Conservation (phyloP, 257 asterid species). For the Anisodus acutangulus region DNA sequence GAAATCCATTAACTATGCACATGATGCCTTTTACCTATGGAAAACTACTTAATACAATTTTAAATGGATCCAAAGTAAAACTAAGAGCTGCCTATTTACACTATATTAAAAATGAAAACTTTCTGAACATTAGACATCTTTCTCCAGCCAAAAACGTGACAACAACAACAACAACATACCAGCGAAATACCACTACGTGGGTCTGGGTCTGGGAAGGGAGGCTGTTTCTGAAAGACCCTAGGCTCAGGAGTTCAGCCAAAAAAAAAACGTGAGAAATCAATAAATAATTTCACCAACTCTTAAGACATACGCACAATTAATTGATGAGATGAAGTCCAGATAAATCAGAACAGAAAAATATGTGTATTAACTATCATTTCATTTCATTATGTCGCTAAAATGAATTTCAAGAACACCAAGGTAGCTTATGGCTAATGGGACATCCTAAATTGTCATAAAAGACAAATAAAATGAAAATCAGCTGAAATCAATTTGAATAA, state of each 20-base stretch:
- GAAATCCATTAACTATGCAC: neutral
- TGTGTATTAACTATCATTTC: neutral
- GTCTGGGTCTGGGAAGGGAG: too few relatives aligned
- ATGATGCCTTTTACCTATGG: neutral
- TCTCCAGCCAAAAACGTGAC: neutral
- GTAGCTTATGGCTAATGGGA: neutral
- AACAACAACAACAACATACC: too few relatives aligned
- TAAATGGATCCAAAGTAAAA: neutral
- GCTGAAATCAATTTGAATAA: neutral
- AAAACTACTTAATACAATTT: neutral
- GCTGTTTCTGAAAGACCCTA: too few relatives aligned
- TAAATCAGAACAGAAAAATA: neutral
- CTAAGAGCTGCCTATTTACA: slow-evolving; percentile 15
- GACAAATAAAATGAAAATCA: neutral
- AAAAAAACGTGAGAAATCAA: neutral
- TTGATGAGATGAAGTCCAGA: neutral
- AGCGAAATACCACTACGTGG: too few relatives aligned
- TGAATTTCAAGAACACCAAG: slow-evolving; percentile 4
- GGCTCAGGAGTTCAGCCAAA: too few relatives aligned
- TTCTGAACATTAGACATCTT: neutral
- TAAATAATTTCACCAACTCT: neutral
- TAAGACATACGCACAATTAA: neutral
- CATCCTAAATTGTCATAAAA: neutral
- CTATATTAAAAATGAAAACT: neutral
- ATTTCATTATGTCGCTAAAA: neutral